These are phyloP conservation scores for Leccinum disarticulatum DNA, from an alignment of 768 basidiomycete species.

Conservation along the genomic window DNA sequence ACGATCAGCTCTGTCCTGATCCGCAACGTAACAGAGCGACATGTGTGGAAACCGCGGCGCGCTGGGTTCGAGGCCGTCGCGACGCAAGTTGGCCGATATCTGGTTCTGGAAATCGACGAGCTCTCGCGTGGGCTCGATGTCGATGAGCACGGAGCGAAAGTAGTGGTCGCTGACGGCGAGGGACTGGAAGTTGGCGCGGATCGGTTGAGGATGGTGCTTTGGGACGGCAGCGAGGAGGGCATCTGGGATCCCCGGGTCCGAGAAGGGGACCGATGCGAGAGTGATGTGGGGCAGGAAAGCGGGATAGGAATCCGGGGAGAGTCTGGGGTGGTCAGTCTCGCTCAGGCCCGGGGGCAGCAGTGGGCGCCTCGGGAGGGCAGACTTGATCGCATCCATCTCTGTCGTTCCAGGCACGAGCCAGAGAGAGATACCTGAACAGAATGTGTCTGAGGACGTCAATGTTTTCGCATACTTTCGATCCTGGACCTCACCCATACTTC, in stretches of 20 bases:
- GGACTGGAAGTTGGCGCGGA: slow-evolving; percentile 50
- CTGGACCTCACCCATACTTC: slow-evolving; percentile 24
- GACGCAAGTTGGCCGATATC: slow-evolving; percentile 40
- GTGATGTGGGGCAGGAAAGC: slow-evolving; percentile 71
- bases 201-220: slow-evolving; percentile 22
- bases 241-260: neutral
- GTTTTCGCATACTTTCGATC: neutral
- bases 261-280: slow-evolving; percentile 45
- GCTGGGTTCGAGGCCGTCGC: slow-evolving; percentile 37
- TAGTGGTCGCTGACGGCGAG: slow-evolving; percentile 61
- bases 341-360: neutral
- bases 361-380: slow-evolving; percentile 45
- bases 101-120: slow-evolving; percentile 49
- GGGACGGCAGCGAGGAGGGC: slow-evolving; percentile 44
- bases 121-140: slow-evolving; percentile 44
- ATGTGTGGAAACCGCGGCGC: slow-evolving; percentile 70
- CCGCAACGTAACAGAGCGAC: slow-evolving; percentile 71
- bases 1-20: slow-evolving; percentile 61
- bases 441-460: neutral
- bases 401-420: slow-evolving; percentile 67
- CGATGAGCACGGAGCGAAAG: slow-evolving; percentile 69
- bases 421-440: slow-evolving; percentile 51
- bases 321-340: slow-evolving; percentile 5
- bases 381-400: slow-evolving; percentile 44
- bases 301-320: slow-evolving; percentile 51